Evolutionary conservation across 164 flowering plant genomes (phyloP).

Genomic region (Annona cherimola): DNA sequence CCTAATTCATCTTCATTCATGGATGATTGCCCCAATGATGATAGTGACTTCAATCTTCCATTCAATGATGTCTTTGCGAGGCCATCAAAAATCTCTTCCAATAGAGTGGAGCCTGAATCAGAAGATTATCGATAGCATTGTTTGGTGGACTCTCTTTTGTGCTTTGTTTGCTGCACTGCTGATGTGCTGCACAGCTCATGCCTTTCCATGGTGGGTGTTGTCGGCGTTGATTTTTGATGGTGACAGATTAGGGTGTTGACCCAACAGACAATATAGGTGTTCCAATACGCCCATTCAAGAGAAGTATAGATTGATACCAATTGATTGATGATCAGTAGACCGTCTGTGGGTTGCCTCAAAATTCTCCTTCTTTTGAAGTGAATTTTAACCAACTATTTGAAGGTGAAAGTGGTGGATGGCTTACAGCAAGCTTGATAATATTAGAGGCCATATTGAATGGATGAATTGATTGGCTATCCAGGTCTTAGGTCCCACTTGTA

Average conservation of each 20-base stretch:
- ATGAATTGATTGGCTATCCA: background rate
- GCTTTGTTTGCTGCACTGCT: background rate
- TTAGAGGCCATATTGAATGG: background rate
- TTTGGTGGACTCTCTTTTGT: background rate
- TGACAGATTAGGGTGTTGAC: background rate
- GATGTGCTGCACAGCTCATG: background rate
- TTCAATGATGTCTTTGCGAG: slow-evolving; percentile 64
- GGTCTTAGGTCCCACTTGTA: background rate
- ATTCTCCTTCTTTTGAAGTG: background rate
- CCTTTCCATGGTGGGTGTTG: background rate
- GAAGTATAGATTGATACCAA: too few species aligned
- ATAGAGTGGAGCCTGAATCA: slow-evolving; percentile 7
- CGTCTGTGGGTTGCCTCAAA: background rate
- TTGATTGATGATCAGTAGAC: background rate
- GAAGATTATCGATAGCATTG: background rate
- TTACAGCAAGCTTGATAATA: background rate
- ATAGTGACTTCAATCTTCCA: slow-evolving; percentile 44
- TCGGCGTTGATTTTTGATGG: background rate
- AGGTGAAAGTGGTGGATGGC: background rate
- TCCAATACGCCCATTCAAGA: background rate
- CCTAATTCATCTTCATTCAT: slow-evolving; percentile 26
- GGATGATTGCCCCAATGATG: slow-evolving; percentile 48
- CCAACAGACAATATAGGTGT: background rate
- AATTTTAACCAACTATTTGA: background rate
- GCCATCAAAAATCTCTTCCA: slow-evolving; percentile 31